A percentile compares a stretch with the other conserved stretches of the same genome.
Evolutionary conservation across 139 green algal species (phyloP).

Genomic region (Eudorina sp.): DNA sequence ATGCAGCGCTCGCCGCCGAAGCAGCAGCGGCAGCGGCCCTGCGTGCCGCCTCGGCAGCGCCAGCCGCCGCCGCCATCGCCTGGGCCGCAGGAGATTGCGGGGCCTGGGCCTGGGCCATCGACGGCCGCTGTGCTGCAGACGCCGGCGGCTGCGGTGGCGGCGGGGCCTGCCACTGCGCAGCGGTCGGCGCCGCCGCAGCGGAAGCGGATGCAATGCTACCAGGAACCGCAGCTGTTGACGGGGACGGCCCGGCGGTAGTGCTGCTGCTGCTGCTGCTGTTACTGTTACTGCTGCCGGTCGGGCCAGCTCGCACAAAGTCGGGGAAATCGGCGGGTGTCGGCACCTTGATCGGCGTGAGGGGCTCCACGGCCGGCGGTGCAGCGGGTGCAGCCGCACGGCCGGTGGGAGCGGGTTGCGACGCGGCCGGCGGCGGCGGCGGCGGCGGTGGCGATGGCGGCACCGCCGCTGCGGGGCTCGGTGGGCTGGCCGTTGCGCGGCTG

Average conservation of each 20-base stretch:
- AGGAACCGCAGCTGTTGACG: too few relatives aligned
- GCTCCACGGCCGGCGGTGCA: background rate
- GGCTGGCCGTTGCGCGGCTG: background rate
- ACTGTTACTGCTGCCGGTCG: too few relatives aligned
- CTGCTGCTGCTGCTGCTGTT: too few relatives aligned
- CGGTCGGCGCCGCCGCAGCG: background rate
- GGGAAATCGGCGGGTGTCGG: background rate
- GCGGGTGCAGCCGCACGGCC: background rate
- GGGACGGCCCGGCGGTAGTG: too few relatives aligned
- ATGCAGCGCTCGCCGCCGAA: background rate
- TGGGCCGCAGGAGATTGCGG: constrained; percentile 1
- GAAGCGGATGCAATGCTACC: background rate
- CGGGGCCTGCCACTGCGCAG: too few relatives aligned
- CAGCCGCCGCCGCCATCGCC: constrained; percentile 7
- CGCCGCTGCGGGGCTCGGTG: background rate
- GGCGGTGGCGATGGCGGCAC: background rate
- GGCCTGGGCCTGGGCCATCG: too few relatives aligned
- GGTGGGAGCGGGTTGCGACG: background rate
- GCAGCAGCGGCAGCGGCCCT: background rate
- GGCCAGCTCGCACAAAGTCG: background rate
- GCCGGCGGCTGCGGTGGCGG: too few relatives aligned
- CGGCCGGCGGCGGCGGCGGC: background rate
- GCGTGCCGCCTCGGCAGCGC: constrained; percentile 1
- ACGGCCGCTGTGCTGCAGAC: too few relatives aligned
- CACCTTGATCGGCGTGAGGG: constrained; percentile 17